A percentile compares a stretch with the other conserved stretches of the same genome.
phyloP scores from a whole-genome alignment of 148 eudicot genomes.

The Rhododendron simsii region DNA sequence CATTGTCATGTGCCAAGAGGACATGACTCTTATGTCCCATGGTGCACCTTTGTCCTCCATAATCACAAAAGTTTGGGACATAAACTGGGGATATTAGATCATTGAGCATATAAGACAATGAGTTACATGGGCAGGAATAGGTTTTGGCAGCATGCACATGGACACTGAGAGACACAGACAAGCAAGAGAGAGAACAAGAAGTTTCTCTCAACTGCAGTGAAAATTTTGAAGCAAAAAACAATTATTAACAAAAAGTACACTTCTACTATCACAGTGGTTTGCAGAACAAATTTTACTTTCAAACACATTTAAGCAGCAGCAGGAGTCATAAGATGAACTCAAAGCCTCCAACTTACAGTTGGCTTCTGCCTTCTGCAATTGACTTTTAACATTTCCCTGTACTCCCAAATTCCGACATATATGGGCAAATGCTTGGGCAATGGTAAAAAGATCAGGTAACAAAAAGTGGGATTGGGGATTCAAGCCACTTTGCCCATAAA shows the following conservation, averaged over 20 bases:
- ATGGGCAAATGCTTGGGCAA: not conserved
- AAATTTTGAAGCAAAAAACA: not conserved
- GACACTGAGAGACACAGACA: not conserved
- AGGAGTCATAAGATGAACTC: not conserved
- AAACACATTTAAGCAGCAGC: not conserved
- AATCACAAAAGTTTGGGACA: not conserved
- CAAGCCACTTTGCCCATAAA: constrained; percentile 4
- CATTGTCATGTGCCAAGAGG: not conserved
- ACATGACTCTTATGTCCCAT: constrained; percentile 6
- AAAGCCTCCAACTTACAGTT: not conserved
- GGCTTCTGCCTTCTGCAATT: constrained; percentile 4
- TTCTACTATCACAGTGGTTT: not conserved
- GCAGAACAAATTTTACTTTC: not conserved
- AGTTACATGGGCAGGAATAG: not conserved
- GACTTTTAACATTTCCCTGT: not conserved
- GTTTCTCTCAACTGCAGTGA: not conserved
- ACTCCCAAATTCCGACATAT: not conserved
- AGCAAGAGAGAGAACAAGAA: not conserved
- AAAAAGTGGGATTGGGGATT: not conserved
- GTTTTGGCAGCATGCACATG: not conserved
- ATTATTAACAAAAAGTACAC: not conserved
- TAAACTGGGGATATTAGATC: not conserved
- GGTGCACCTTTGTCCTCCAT: not conserved
- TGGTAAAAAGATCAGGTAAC: not conserved
- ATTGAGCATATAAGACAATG: not conserved